Base-by-base conservation (phyloP, 2,329 filamentous ascomycete species). In the Neonectria faginata region DNA sequence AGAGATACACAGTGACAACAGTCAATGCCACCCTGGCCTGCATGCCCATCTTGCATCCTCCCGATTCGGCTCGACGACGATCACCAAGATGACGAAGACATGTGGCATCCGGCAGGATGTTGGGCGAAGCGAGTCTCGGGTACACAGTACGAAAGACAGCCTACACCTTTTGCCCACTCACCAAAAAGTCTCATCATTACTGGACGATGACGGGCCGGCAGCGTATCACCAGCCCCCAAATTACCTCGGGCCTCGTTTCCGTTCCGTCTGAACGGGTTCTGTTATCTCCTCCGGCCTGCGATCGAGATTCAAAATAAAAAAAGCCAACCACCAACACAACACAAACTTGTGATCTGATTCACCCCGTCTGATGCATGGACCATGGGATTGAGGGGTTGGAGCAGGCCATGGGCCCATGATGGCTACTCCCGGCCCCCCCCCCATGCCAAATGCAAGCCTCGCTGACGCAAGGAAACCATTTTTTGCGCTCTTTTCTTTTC, bases 321-420 rank as follows among this genome's bases (percentile, higher is more conserved):
- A 29, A 29, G 10, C 29, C 4, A 33, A 11, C n/a, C 10, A 33
- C 9, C 9, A 31, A 48, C n/a, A 25, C 41, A 42, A 27, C 20
- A 62, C 14, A 25, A 22, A 22, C 39, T 16, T 25, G 12, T 44
- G 27, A 41, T n/a, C n/a, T 33, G 47, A 51, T 51, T 31, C 29
- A 42, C 29, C 50, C 36, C 31, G 10, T 22, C 14, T 27, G 67
- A 65, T 53, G 70, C 70, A 73, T 72, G 55, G 66, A 58, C 65
- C 68, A 68, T 57, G 51, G 41, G 63, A 66, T 70, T 73, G 65
- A 47, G 33, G 14, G 27, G 57, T 62, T 62, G 57, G 62, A 48
- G 51, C 42, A 62, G 60, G 55, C 51, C 36, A 39, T 39, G 14
- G 61, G 58, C 60, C 57, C 53, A 39, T 31, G n/a, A 57, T 55